Conservation (phyloP, 2,329 filamentous ascomycete genomes). For the Pleomassaria siparia region DNA sequence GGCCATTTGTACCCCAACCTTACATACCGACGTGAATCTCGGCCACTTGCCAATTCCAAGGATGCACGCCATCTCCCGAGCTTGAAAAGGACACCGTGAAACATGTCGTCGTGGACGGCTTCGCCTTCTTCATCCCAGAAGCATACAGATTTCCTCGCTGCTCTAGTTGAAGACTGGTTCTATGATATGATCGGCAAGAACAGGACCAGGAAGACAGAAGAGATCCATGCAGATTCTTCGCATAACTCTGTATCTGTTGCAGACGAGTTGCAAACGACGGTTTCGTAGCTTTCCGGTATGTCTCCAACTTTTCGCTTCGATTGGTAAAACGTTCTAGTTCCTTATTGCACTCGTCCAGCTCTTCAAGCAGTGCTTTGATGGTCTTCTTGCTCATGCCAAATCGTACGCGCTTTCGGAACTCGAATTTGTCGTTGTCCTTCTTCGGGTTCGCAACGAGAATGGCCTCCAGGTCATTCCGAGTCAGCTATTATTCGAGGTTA, state of each 20-base stretch:
- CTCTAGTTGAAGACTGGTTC: conserved; percentile 38
- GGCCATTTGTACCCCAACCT: too few species aligned
- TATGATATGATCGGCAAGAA: conserved; percentile 35
- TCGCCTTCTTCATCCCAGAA: conserved; percentile 16
- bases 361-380: conserved; percentile 37
- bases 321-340: conserved; percentile 43
- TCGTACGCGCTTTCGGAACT: conserved; percentile 37
- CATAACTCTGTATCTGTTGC: conserved; percentile 38
- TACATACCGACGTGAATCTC: conserved; percentile 35
- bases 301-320: conserved; percentile 41
- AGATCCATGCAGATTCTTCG: conserved; percentile 33
- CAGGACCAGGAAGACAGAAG: conserved; percentile 37
- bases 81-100: conserved; percentile 40
- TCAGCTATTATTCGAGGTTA: conserved; percentile 28
- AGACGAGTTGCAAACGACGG: conserved; percentile 36
- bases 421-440: conserved; percentile 34
- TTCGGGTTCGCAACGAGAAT: conserved; percentile 36
- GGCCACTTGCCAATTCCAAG: conserved; percentile 37
- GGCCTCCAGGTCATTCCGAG: conserved; percentile 39
- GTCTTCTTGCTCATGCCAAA: conserved; percentile 43
- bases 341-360: conserved; percentile 42
- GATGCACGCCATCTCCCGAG: conserved; percentile 10
- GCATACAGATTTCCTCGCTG: conserved; percentile 29
- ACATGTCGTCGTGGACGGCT: conserved; percentile 19
- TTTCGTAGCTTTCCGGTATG: conserved; percentile 34